Evolutionary conservation across 805 yeast genomes (phyloP).

Genomic region (Barnettozyma botsteinii): DNA sequence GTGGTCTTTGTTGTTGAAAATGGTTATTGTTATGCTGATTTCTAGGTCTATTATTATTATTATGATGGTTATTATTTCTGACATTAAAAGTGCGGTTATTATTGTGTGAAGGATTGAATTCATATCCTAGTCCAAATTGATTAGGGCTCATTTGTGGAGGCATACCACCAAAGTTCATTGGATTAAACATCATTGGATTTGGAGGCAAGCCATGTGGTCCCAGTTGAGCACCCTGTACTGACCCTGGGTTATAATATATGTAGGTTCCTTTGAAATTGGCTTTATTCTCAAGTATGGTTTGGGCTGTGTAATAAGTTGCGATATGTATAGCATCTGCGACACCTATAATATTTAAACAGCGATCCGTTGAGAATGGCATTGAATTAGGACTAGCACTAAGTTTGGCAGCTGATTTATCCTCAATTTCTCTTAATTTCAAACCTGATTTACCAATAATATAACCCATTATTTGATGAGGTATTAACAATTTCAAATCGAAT

Average conservation of each 20-base stretch:
- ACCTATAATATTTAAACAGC: slow-evolving; percentile 64
- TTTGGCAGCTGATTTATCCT: slow-evolving; percentile 73
- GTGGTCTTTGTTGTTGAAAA: neutral
- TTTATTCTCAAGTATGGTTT: slow-evolving; percentile 57
- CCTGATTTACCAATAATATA: slow-evolving; percentile 77
- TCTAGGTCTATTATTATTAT: slow-evolving; percentile 3
- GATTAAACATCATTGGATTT: slow-evolving; percentile 11
- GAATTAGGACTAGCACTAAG: slow-evolving; percentile 68
- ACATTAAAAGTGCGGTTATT: neutral
- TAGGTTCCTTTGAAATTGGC: slow-evolving; percentile 45
- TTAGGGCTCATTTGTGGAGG: slow-evolving; percentile 7
- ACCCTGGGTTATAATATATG: slow-evolving; percentile 50
- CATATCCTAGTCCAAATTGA: slow-evolving; percentile 4
- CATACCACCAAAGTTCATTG: slow-evolving; percentile 7
- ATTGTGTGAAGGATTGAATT: slow-evolving; percentile 1
- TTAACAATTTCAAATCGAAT: slow-evolving; percentile 52
- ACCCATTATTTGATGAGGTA: slow-evolving; percentile 79
- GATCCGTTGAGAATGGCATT: slow-evolving; percentile 71
- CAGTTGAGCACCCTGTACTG: slow-evolving; percentile 2
- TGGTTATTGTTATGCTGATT: neutral
- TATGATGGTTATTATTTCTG: neutral
- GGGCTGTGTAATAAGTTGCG: slow-evolving; percentile 70
- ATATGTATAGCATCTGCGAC: slow-evolving; percentile 86
- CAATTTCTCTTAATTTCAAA: slow-evolving; percentile 69
- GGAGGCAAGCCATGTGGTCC: slow-evolving; percentile 12